These are phyloP conservation scores for Isoetes engelmannii DNA, from an alignment of 83 land plant genomes.

Conservation along the genomic window DNA sequence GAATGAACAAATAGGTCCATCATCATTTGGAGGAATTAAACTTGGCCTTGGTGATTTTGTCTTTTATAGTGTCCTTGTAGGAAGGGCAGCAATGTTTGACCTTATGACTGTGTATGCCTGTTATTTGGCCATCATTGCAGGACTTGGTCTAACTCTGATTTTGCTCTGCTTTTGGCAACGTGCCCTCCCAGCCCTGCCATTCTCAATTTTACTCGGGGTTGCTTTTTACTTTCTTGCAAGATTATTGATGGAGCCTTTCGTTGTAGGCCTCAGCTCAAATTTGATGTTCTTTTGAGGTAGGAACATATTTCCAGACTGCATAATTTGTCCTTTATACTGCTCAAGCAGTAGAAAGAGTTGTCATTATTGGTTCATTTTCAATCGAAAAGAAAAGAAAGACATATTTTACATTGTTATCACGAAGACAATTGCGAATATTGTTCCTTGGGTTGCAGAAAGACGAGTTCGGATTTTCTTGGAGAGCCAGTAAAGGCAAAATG, in stretches of 20 bases:
- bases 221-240: slow-evolving; percentile 3
- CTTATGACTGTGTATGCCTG: slow-evolving; percentile 7
- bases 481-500: too few species aligned
- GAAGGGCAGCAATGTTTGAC: slow-evolving; percentile 10
- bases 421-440: too few species aligned
- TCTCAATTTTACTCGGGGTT: slow-evolving; percentile 1
- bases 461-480: too few species aligned
- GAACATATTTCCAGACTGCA: too few species aligned
- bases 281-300: background rate
- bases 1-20: too few species aligned
- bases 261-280: background rate
- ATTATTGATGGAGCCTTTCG: slow-evolving; percentile 1
- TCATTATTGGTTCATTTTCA: too few species aligned
- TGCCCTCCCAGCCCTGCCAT: slow-evolving; percentile 2
- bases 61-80: slow-evolving; percentile 5
- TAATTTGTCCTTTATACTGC: too few species aligned
- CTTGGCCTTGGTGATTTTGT: slow-evolving; percentile 8
- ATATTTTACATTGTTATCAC: too few species aligned
- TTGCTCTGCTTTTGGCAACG: slow-evolving; percentile 1
- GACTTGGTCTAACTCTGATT: background rate
- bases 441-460: too few species aligned
- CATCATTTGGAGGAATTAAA: background rate
- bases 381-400: too few species aligned
- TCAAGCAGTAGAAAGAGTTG: too few species aligned
- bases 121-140: slow-evolving; percentile 5